Conservation (phyloP, 495 filamentous ascomycete species). For the Lophiostoma macrostomum region DNA sequence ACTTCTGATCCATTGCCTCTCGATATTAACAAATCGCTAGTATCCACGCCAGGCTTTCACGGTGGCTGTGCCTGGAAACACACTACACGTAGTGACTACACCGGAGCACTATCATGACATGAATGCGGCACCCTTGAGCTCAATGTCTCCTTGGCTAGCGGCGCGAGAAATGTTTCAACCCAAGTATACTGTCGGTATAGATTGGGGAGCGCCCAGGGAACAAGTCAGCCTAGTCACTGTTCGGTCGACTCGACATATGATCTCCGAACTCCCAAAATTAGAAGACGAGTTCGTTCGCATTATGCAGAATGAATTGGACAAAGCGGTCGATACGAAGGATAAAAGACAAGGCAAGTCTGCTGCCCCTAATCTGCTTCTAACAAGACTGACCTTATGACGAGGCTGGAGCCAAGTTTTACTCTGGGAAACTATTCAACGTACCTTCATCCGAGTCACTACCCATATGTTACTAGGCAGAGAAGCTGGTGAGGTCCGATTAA, state of each 20-base stretch:
- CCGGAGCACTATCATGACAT: too few species aligned
- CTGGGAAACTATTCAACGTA: background rate
- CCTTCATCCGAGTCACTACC: background rate
- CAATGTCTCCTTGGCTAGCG: too few species aligned
- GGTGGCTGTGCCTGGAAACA: too few species aligned
- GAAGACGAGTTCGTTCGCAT: background rate
- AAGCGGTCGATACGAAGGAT: background rate
- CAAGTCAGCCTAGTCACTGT: background rate
- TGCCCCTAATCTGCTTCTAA: too few species aligned
- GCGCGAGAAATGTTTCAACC: background rate
- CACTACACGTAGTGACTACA: too few species aligned
- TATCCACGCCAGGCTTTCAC: too few species aligned
- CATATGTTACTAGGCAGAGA: slow-evolving; percentile 3
- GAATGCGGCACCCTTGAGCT: too few species aligned
- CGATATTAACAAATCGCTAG: too few species aligned
- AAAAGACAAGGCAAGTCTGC: too few species aligned
- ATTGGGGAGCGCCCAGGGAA: background rate
- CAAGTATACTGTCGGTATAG: background rate
- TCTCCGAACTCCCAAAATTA: background rate
- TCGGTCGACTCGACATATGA: background rate
- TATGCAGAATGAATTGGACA: background rate
- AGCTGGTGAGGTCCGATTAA: background rate
- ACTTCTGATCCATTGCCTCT: too few species aligned
- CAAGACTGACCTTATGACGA: background rate
- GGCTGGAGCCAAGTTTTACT: background rate